phyloP scores from a whole-genome alignment of 139 green algal species.

The Edaphochlamys debaryana region DNA sequence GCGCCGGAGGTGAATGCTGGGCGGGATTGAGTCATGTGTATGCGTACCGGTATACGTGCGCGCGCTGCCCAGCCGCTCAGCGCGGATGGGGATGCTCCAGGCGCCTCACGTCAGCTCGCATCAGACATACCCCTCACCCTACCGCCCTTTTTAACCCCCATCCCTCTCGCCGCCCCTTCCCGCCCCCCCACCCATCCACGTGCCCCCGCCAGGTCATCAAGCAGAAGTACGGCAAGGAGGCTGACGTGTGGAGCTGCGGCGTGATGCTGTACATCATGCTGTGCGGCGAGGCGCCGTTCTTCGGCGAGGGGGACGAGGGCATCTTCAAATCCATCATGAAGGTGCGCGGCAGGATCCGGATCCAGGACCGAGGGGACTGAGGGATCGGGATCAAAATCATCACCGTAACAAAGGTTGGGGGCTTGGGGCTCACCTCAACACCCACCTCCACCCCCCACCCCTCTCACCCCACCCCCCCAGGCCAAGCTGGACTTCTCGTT shows the following conservation, averaged over 20 bases:
- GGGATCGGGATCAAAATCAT: no score
- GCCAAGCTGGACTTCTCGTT: constrained; percentile 46
- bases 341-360: neutral
- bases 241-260: constrained; percentile 86
- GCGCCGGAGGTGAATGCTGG: constrained; percentile 70
- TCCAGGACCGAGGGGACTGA: no score
- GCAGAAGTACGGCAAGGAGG: constrained; percentile 60
- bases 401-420: no score
- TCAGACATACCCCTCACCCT: no score
- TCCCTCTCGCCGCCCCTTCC: no score
- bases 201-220: constrained; percentile 59
- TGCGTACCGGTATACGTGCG: no score
- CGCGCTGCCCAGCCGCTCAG: no score
- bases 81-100: no score
- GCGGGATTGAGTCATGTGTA: no score
- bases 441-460: neutral
- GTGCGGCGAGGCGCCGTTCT: constrained; percentile 53
- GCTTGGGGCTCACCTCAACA: neutral
- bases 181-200: no score
- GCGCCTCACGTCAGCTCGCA: no score
- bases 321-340: constrained; percentile 56
- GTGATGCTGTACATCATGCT: constrained; percentile 87
- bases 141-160: no score
- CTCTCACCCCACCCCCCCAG: neutral
- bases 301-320: constrained; percentile 41